phyloP scores from a whole-genome alignment of 2,329 filamentous ascomycete species.

The Aspergillus niger region DNA sequence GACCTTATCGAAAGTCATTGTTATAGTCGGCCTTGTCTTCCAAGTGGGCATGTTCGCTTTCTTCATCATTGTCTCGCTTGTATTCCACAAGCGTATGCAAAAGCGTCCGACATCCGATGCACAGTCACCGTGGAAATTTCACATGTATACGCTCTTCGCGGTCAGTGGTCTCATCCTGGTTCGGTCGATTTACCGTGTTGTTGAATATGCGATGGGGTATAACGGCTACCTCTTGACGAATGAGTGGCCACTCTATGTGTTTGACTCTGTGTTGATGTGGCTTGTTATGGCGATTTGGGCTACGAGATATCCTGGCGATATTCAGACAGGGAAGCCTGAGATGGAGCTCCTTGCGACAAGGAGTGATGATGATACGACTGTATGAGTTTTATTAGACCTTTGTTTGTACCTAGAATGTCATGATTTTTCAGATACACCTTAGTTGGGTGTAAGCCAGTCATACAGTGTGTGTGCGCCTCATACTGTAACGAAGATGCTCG shows the following conservation, averaged over 20 bases:
- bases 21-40: slow-evolving; percentile 28
- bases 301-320: slow-evolving; percentile 8
- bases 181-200: slow-evolving; percentile 49
- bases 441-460: too few species aligned
- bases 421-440: not conserved
- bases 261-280: slow-evolving; percentile 48
- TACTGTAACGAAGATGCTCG: too few species aligned
- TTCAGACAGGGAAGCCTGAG: not conserved
- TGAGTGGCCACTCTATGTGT: slow-evolving; percentile 50
- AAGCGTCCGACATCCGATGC: slow-evolving; percentile 8
- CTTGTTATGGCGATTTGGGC: slow-evolving; percentile 21
- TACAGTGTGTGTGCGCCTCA: too few species aligned
- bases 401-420: not conserved
- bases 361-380: not conserved
- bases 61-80: slow-evolving; percentile 26
- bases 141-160: slow-evolving; percentile 25
- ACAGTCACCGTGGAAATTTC: slow-evolving; percentile 15
- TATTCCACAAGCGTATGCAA: slow-evolving; percentile 27
- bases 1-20: slow-evolving; percentile 10
- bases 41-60: slow-evolving; percentile 32
- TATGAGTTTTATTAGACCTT: not conserved
- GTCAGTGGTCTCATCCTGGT: slow-evolving; percentile 42
- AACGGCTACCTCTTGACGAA: slow-evolving; percentile 44
- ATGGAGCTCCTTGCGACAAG: not conserved
- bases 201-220: slow-evolving; percentile 52